Base-by-base conservation (phyloP, 2,329 filamentous ascomycete genomes). In the Chaetomium olivaceum region DNA sequence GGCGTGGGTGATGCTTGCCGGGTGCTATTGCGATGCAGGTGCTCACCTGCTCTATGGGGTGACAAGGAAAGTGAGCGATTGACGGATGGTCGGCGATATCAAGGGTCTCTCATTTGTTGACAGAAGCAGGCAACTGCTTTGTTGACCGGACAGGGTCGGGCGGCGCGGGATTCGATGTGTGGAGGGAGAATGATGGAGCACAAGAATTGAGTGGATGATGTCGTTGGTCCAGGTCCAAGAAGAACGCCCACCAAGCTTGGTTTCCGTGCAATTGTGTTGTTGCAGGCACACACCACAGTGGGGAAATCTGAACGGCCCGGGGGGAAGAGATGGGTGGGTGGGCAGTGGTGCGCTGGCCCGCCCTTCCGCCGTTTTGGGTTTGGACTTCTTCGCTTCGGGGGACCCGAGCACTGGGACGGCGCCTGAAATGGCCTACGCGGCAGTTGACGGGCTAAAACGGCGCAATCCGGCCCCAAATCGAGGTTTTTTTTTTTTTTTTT, bases 151-250 rank as follows among this genome's bases (percentile, higher is more conserved):
- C 19, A 58, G 46, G 52, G 25, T 50, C 29, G 63, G 31, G 46
- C 29, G 58, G 59, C 59, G 66, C 46, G 63, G 62, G 57, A 56
- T 64, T 64, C 51, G 57, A 55, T 60, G 46, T 29, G 61, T 29
- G 50, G 51, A 43, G 39, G 50, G 65, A 58, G 59, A n/a, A 31
- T 39, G 27, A 64, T 52, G 60, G 59, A 63, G 54, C 39, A 58
- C 56, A 25, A 43, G 23, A 67, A 65, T 61, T 60, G 63, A 48
- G 61, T 65, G 68, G 68, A 72, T 72, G 70, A 72, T 72, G 70
- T 72, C 70, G 70, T 72, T 69, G 68, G 69, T 65, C 65, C 43
- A 63, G 36, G 59, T 62, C n/a, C 60, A 6, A 29, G 27, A 65
- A 60, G 61, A 57, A 27, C 54, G 31, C 36, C 31, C 57, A 55